Evolutionary conservation across 352 stramenopile species (phyloP).

Genomic region (Phytophthora kernoviae): DNA sequence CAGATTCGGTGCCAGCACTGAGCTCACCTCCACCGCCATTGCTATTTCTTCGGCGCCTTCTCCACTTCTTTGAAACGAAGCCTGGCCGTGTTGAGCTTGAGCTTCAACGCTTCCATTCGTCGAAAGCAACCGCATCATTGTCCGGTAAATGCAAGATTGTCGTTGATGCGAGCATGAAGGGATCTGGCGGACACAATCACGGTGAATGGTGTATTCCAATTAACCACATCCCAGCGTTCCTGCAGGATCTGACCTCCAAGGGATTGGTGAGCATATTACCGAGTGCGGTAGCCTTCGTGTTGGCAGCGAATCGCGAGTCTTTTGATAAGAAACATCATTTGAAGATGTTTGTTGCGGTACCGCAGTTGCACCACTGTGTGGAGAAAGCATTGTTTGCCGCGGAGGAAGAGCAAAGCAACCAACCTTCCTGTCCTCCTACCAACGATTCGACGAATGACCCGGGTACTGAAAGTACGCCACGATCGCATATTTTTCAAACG

Average conservation of each 20-base stretch:
- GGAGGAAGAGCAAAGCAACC: conserved; percentile 20
- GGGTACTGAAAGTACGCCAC: conserved; percentile 7
- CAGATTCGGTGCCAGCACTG: background rate
- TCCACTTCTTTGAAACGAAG: conserved; percentile 18
- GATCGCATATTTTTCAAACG: conserved; percentile 21
- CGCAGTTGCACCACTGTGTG: conserved; percentile 33
- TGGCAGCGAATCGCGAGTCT: conserved; percentile 15
- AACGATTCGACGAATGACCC: background rate
- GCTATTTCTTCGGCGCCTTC: conserved; percentile 26
- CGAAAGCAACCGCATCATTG: conserved; percentile 10
- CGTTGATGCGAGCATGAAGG: background rate
- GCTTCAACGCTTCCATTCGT: conserved; percentile 28
- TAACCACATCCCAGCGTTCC: conserved; percentile 21
- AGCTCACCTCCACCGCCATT: conserved; percentile 1
- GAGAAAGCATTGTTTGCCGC: conserved; percentile 34
- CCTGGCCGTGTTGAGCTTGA: conserved; percentile 8
- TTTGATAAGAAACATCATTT: conserved; percentile 29
- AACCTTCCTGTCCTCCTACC: background rate
- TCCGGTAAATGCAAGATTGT: conserved; percentile 10
- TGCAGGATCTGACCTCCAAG: conserved; percentile 22
- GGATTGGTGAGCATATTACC: conserved; percentile 33
- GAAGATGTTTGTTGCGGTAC: conserved; percentile 13
- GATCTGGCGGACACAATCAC: background rate
- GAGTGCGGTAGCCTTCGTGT: conserved; percentile 35
- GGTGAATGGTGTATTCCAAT: conserved; percentile 34